phyloP scores from a whole-genome alignment of 148 eudicot species.

The Rhododendron kiyosumense region DNA sequence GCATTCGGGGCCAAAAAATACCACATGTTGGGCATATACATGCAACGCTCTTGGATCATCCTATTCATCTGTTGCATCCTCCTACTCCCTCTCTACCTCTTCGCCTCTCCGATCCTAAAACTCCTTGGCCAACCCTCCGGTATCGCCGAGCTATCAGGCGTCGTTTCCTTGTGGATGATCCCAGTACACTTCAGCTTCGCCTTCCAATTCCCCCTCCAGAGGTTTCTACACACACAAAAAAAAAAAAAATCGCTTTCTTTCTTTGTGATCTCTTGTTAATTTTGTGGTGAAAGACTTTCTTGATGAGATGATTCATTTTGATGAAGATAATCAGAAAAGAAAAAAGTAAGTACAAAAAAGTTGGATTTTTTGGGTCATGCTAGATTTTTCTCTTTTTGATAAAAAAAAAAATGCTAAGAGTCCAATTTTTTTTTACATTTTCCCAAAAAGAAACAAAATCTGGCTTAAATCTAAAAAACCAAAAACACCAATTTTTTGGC shows the following conservation, averaged over 20 bases:
- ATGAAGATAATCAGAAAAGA: no score
- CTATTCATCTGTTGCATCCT: conserved; percentile 30
- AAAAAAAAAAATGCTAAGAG: no score
- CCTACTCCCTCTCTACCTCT: conserved; percentile 32
- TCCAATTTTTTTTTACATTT: no score
- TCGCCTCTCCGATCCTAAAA: conserved; percentile 37
- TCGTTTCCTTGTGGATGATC: conserved; percentile 33
- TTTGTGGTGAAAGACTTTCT: not conserved
- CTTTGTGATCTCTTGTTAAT: not conserved
- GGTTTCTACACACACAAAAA: conserved; percentile 31
- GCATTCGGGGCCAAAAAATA: conserved; percentile 56
- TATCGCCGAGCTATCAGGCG: conserved; percentile 39
- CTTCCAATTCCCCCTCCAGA: conserved; percentile 45
- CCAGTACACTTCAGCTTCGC: conserved; percentile 53
- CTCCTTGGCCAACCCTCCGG: conserved; percentile 37
- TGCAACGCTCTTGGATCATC: conserved; percentile 56
- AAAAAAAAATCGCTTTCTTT: no score
- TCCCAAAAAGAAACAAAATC: no score
- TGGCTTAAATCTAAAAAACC: not conserved
- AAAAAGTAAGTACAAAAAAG: no score
- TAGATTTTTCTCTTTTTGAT: not conserved
- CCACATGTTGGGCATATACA: conserved; percentile 50
- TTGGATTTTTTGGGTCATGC: not conserved
- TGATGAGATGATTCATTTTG: not conserved
- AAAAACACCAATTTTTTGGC: not conserved